Base-by-base conservation (phyloP, 768 basidiomycete genomes). In the Amanita jacksonii region DNA sequence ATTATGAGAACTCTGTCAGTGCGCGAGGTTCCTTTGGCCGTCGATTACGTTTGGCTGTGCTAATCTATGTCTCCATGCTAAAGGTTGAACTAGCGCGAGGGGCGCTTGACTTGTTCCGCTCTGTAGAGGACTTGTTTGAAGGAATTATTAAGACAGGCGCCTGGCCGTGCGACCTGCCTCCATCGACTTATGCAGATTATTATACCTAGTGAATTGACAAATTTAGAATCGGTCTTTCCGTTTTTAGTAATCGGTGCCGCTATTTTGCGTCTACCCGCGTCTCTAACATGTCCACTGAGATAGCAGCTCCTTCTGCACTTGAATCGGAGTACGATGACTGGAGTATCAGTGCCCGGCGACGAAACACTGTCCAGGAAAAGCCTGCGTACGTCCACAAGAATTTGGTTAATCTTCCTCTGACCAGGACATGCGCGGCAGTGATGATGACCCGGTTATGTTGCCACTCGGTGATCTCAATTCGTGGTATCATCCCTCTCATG, bases 401-500 rank as follows among this genome's bases (percentile, higher is more conserved):
- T 13, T 7, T 22, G 15, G 13, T 19, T 8, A 37, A 22, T 30
- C 6, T 6, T 16, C 22, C 10, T 34, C 22, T 23, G 19, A 13
- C 19, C n/a, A 13, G 8, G 37, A 18, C 15, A 7, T n/a, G n/a
- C 38, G 15, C 13, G 49, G 41, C 45, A 47, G 50, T 38, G 36
- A 30, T 43, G 54, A 52, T 49, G 66, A 63, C 49, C 49, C 62
- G 46, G 46, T 64, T 53, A 49, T 61, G n/a, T 61, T 74, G 24
- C 74, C 79, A 35, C 58, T 80, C 47, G 79, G 77, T 51, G 87
- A 90, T 61, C 75, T 73, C 47, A 83, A 85, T 53, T 70, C 75
- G 16, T 90, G 85, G 83, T 89, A 86, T 57, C 89, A 86, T 54
- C 87, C 87, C 2, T 77, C 81, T n/a, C 77, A 80, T 54, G 83